Conservation (phyloP, 148 eudicot species). For the Arbutus unedo region DNA sequence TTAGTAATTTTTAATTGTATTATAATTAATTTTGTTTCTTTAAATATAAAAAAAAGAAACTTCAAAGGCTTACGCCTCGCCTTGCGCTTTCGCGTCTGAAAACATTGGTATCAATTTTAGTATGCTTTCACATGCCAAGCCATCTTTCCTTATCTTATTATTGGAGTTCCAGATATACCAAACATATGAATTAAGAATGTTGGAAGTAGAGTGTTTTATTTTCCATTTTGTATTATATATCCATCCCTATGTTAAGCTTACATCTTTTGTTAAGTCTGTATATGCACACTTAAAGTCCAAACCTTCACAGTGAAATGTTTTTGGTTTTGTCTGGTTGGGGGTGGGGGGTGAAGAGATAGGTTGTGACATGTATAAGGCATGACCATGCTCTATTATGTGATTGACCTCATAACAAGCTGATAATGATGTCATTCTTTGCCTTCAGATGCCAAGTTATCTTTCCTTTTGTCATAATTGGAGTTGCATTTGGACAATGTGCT, state of each 20-base stretch:
- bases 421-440: neutral
- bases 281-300: too few species aligned
- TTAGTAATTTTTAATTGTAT: too few species aligned
- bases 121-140: neutral
- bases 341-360: neutral
- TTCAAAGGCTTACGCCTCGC: too few species aligned
- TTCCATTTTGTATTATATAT: too few species aligned
- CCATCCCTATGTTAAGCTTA: too few species aligned
- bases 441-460: constrained; percentile 4
- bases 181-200: neutral
- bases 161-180: neutral
- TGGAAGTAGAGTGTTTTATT: too few species aligned
- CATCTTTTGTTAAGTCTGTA: too few species aligned
- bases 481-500: constrained; percentile 1
- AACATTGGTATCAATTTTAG: too few species aligned
- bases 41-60: too few species aligned
- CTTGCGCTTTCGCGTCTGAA: too few species aligned
- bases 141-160: neutral
- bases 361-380: neutral
- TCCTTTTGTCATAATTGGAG: neutral
- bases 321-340: neutral
- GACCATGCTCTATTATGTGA: neutral
- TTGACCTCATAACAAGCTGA: constrained; percentile 13
- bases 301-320: neutral
- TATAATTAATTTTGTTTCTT: too few species aligned